Base-by-base conservation (phyloP, 495 filamentous ascomycete species). In the Antarctomyces pellizariae region DNA sequence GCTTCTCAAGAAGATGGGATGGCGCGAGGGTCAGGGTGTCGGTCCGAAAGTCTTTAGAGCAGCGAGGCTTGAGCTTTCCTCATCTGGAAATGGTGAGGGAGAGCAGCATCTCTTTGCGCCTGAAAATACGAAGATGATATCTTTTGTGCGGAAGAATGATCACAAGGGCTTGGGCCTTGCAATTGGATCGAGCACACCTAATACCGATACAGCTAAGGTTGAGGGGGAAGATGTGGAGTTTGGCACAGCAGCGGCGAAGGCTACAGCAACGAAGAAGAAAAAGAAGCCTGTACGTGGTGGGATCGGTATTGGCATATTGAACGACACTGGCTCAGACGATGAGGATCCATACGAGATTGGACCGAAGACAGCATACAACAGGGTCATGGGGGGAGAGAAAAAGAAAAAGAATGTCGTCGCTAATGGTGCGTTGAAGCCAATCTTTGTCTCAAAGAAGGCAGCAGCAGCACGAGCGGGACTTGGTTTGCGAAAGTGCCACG, bases 281-380 rank as follows among this genome's bases (percentile, higher is more conserved):
- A 61, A 52, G 27, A 45, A 59, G 35, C 39, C 44, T 10, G 47
- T 38, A 4, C 60, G 62, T 16, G 64, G 70, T 25, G 75, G 71
- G 0, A 79, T 97, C 25, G 86, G 86, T 0, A 73, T 89, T 8
- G 86, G 86, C 2, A 54, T 93, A 12, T 47, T 97, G 27, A 97
- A 95, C 40, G 86, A 95, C 33, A 90, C 71, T 10, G 84, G 80
- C 2, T 93, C 86, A n/a, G 86, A 95, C 38, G 83, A 95, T 30
- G 86, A 93, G 41, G 89, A 95, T 40, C 76, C 77, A 0, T 95
- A 93, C 49, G 76, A 77, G 24, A 64, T 95, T 12, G 83, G 86
- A 0, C 86, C 86, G 5, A 68, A 68, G 40, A 83, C 90, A 43
- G 77, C 73, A n/a, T 92, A 91, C 45, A 91, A 78, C 38, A 59